Evolutionary conservation across 2,329 filamentous ascomycete species (phyloP), one percentile per base, ranked within the genome.

Genomic region (Epichloe uncinata): DNA sequence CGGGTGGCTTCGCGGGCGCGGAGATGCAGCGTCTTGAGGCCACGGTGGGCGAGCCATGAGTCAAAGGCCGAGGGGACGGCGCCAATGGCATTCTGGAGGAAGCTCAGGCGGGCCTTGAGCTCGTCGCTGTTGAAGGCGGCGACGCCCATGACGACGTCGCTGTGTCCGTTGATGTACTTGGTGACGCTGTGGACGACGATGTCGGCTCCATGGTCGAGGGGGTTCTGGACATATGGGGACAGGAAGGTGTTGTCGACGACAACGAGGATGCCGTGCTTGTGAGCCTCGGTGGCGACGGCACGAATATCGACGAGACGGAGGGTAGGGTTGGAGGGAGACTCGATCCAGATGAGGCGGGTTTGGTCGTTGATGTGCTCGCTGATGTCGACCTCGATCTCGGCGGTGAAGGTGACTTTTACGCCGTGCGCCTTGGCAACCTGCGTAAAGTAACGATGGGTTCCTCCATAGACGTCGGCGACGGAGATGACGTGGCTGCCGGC

Each of bases 211-310:
- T 91, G 87, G 63, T 94, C 84, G 50, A 98, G 81, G 93, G 93
- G 93, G 69, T 95, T 97, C 72, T 98, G 93, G 45, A 98, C 79
- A 66, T 97, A 98, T 34, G 93, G 93, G 54, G 85, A 91, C 63
- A 97, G 75, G 75, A 98, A 98, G 18, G 93, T 98, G 74, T 98
- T 98, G 74, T 98, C 93, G 41, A 98, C 93, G n/a, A 98, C 93
- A 42, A 98, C 93, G 64, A 87, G 75, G 61, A 97, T 87, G 54
- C 90, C 91, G 62, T 87, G 86, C 60, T 84, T 75, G 68, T 97
- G 93, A n/a, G 93, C 93, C 50, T 85, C 77, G 30, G 80, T 81
- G 30, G 86, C 84, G 40, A 98, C 85, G 48, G 87, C 84, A 59
- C 86, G 77, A 64, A 98, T 95, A 69, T 98, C 91, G 56, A 97